phyloP scores from a whole-genome alignment of 768 basidiomycete species.

The Panaeolus papilionaceus region DNA sequence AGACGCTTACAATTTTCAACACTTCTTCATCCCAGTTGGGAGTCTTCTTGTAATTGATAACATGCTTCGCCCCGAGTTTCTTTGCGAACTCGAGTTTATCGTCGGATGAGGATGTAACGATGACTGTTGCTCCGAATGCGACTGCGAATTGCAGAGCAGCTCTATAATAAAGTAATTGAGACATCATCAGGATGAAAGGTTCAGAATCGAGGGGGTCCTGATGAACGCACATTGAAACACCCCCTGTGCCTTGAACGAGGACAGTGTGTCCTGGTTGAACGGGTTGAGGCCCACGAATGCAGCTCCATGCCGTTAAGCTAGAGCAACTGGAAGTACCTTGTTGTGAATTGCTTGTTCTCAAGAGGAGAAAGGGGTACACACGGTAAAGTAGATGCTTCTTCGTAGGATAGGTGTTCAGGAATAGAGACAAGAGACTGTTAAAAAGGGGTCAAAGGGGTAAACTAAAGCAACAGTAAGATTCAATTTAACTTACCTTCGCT shows the following conservation, averaged over 20 bases:
- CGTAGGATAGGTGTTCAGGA: too few species aligned
- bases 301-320: too few species aligned
- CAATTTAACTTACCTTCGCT: slow-evolving; percentile 18
- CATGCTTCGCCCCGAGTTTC: slow-evolving; percentile 51
- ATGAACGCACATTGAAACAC: slow-evolving; percentile 54
- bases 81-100: slow-evolving; percentile 57
- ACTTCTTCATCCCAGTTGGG: slow-evolving; percentile 63
- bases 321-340: too few species aligned
- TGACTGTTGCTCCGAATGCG: slow-evolving; percentile 61
- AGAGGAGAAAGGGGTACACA: too few species aligned
- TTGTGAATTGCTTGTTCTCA: too few species aligned
- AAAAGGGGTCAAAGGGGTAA: too few species aligned
- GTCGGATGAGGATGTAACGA: slow-evolving; percentile 66
- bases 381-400: too few species aligned
- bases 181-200: too few species aligned
- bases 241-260: slow-evolving; percentile 61
- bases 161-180: slow-evolving; percentile 35
- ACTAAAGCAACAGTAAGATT: not conserved
- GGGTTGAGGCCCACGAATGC: slow-evolving; percentile 31
- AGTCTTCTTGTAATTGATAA: slow-evolving; percentile 64
- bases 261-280: slow-evolving; percentile 65
- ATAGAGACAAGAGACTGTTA: slow-evolving; percentile 5
- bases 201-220: too few species aligned
- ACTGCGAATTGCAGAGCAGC: slow-evolving; percentile 62
- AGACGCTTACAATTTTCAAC: slow-evolving; percentile 36